A percentile compares a stretch with the other conserved stretches of the same genome.
Evolutionary conservation across 306 rosid species (phyloP).

Genomic region (Lagenaria siceraria): DNA sequence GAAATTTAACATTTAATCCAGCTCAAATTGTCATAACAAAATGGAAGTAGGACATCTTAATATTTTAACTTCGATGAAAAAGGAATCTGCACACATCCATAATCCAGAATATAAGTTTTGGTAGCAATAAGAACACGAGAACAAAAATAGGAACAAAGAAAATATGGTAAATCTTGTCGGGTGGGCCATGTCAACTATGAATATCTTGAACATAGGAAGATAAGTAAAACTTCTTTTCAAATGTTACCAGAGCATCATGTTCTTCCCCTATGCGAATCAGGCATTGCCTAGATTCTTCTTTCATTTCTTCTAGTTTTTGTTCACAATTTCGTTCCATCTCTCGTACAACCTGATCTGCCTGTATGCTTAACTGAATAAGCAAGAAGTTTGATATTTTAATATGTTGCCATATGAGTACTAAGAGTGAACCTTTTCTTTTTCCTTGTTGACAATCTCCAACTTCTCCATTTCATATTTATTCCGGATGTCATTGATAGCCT

Average conservation of each 20-base stretch:
- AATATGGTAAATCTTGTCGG: constrained; percentile 2
- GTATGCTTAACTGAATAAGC: constrained; percentile 32
- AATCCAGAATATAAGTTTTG: not conserved
- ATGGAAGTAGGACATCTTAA: not conserved
- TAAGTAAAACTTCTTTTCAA: constrained; percentile 9
- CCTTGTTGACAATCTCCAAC: constrained; percentile 55
- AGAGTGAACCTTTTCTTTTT: constrained; percentile 71
- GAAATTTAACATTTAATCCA: not conserved
- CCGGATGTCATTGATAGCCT: constrained; percentile 89
- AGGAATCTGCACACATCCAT: not conserved
- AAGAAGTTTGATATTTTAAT: constrained; percentile 12
- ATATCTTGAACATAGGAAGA: constrained; percentile 4
- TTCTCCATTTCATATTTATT: constrained; percentile 83
- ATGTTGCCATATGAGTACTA: constrained; percentile 14
- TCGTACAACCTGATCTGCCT: constrained; percentile 52
- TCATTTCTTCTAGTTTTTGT: constrained; percentile 44
- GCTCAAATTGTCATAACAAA: not conserved
- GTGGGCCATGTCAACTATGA: constrained; percentile 1
- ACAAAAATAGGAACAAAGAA: not conserved
- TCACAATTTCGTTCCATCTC: constrained; percentile 45
- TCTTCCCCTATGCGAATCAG: constrained; percentile 56
- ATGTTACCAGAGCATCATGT: constrained; percentile 52
- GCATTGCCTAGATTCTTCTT: constrained; percentile 59
- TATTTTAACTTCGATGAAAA: not conserved
- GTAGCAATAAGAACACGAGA: not conserved